A percentile compares a stretch with the other conserved stretches of the same genome.
These are phyloP conservation scores for Globisporangium splendens DNA, from an alignment of 352 stramenopile species.

Conservation along the genomic window DNA sequence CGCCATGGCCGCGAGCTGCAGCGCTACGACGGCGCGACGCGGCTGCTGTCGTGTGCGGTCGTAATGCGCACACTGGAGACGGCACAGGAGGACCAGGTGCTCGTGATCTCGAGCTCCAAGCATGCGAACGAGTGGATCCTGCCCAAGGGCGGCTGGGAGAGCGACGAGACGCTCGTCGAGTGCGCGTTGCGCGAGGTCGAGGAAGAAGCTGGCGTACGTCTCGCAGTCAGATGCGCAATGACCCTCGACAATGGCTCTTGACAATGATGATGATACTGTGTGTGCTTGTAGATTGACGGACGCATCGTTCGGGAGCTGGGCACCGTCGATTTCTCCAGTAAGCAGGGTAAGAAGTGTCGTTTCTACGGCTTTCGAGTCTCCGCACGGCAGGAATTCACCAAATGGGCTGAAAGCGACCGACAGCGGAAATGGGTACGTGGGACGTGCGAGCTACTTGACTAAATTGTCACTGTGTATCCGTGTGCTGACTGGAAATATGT, in stretches of 20 bases:
- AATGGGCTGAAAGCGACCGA: slow-evolving; percentile 57
- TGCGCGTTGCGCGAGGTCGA: slow-evolving; percentile 91
- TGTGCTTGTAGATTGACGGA: slow-evolving; percentile 29
- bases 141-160: slow-evolving; percentile 97
- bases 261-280: background rate
- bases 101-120: slow-evolving; percentile 92
- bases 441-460: no score
- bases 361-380: slow-evolving; percentile 46
- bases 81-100: slow-evolving; percentile 16
- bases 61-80: slow-evolving; percentile 12
- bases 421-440: slow-evolving; percentile 51
- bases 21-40: slow-evolving; percentile 55
- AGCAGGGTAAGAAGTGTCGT: slow-evolving; percentile 41
- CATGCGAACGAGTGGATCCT: slow-evolving; percentile 90
- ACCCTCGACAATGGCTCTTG: no score
- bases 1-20: slow-evolving; percentile 60
- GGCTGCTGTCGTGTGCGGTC: slow-evolving; percentile 60
- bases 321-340: slow-evolving; percentile 41
- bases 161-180: slow-evolving; percentile 89
- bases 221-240: no score
- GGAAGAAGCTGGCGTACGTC: slow-evolving; percentile 89
- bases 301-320: slow-evolving; percentile 37
- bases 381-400: slow-evolving; percentile 33
- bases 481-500: background rate
- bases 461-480: no score